phyloP scores from a whole-genome alignment of 2,329 filamentous ascomycete genomes.

The Chaetomium olivaceum region DNA sequence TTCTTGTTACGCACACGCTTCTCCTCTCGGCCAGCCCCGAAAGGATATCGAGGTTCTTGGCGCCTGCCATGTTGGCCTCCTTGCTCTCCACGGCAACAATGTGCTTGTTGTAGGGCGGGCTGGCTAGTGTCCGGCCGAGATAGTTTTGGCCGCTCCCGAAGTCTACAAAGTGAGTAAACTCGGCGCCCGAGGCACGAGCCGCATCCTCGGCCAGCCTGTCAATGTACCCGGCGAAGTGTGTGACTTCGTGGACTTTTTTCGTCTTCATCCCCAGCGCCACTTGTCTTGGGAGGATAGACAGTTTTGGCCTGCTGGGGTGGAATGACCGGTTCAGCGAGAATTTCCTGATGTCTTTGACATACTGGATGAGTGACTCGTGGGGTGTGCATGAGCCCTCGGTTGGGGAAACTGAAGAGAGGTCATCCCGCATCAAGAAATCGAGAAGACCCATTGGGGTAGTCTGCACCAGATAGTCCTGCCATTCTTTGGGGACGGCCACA shows the following conservation, averaged over 20 bases:
- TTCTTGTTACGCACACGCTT: conserved; percentile 83
- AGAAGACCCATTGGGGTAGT: conserved; percentile 74
- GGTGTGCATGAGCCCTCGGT: conserved; percentile 36
- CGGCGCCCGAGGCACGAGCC: conserved; percentile 53
- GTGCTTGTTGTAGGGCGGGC: conserved; percentile 78
- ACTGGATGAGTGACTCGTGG: conserved; percentile 64
- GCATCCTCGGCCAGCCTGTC: conserved; percentile 61
- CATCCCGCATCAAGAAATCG: conserved; percentile 77
- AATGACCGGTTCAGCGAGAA: conserved; percentile 69
- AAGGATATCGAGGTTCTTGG: conserved; percentile 78
- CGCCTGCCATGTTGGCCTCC: conserved; percentile 82
- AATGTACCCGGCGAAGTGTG: conserved; percentile 85
- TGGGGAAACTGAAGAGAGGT: conserved; percentile 51
- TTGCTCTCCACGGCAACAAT: conserved; percentile 90
- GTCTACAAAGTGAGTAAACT: conserved; percentile 86
- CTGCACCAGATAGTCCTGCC: conserved; percentile 74
- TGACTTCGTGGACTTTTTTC: conserved; percentile 94
- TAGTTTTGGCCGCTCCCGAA: conserved; percentile 98
- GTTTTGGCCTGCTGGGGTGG: conserved; percentile 44
- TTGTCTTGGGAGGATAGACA: conserved; percentile 64
- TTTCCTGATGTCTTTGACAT: conserved; percentile 69
- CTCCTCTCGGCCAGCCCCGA: conserved; percentile 74
- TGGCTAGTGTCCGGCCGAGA: conserved; percentile 82
- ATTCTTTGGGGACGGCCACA: conserved; percentile 72
- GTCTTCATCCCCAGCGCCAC: conserved; percentile 89